phyloP scores from a whole-genome alignment of 495 filamentous ascomycete genomes.

The Melanomma pulvis-pyrius region DNA sequence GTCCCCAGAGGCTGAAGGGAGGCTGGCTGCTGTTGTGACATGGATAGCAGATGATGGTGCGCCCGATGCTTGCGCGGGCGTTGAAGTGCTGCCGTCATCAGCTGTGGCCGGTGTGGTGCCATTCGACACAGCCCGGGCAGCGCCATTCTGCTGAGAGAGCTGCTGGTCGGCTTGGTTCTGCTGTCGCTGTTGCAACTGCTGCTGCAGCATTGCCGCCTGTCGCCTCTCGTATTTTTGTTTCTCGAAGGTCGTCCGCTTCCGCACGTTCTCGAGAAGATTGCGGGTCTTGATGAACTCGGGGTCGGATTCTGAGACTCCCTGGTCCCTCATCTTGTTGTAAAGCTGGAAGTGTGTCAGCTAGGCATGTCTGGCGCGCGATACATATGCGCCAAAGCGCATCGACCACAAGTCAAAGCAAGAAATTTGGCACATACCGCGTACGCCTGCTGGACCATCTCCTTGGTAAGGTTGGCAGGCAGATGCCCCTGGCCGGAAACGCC shows the following conservation, averaged over 20 bases:
- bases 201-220: constrained; percentile 52
- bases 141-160: constrained; percentile 50
- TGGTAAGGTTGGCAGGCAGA: constrained; percentile 35
- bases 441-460: constrained; percentile 33
- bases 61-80: constrained; percentile 9
- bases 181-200: constrained; percentile 55
- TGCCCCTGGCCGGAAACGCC: constrained; percentile 27
- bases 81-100: constrained; percentile 31
- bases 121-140: constrained; percentile 54
- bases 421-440: constrained; percentile 26
- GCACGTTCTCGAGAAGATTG: constrained; percentile 65
- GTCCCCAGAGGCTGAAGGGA: constrained; percentile 19
- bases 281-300: constrained; percentile 79
- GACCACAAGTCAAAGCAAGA: not conserved
- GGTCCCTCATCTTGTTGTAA: constrained; percentile 77
- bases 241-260: constrained; percentile 61
- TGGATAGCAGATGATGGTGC: constrained; percentile 20
- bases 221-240: constrained; percentile 54
- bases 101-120: constrained; percentile 48
- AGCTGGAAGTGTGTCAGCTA: constrained; percentile 56
- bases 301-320: constrained; percentile 71
- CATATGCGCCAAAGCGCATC: not conserved
- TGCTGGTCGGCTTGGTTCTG: constrained; percentile 52
- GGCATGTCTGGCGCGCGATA: not conserved
- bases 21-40: constrained; percentile 20